phyloP scores from a whole-genome alignment of 495 filamentous ascomycete species.

The Daldinia caldariorum region DNA sequence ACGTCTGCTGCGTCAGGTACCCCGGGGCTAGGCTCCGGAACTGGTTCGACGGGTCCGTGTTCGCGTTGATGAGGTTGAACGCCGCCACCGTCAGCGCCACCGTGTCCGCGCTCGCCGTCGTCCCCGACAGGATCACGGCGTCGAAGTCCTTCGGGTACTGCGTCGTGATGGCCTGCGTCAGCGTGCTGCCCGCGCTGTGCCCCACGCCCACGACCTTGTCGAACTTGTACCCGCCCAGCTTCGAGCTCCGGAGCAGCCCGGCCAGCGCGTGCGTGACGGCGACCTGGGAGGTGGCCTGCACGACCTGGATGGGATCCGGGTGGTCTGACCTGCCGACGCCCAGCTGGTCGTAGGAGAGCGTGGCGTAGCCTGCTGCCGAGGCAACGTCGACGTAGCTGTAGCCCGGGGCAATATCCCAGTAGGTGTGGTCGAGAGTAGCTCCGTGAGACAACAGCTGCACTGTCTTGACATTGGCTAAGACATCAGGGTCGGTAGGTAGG shows the following conservation, averaged over 20 bases:
- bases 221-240: constrained; percentile 38
- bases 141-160: constrained; percentile 48
- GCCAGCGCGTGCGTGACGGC: constrained; percentile 53
- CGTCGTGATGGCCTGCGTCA: constrained; percentile 41
- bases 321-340: constrained; percentile 50
- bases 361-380: constrained; percentile 49
- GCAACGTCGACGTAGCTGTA: constrained; percentile 52
- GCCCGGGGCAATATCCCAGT: constrained; percentile 49
- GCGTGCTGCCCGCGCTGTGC: constrained; percentile 51
- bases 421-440: constrained; percentile 39
- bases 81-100: constrained; percentile 21
- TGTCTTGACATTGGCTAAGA: constrained; percentile 23
- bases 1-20: constrained; percentile 29
- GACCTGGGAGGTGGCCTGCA: constrained; percentile 52
- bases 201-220: constrained; percentile 53
- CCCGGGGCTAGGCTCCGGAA: constrained; percentile 20
- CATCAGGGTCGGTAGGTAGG: not conserved
- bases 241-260: constrained; percentile 42
- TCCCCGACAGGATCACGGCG: constrained; percentile 47
- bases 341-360: constrained; percentile 57
- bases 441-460: constrained; percentile 50
- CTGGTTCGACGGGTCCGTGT: constrained; percentile 30
- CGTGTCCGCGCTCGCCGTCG: constrained; percentile 15
- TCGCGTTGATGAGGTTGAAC: constrained; percentile 38
- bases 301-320: constrained; percentile 50